Evolutionary conservation across 1,139 yeast species (phyloP).

Genomic region (Tardiomyces blankii): DNA sequence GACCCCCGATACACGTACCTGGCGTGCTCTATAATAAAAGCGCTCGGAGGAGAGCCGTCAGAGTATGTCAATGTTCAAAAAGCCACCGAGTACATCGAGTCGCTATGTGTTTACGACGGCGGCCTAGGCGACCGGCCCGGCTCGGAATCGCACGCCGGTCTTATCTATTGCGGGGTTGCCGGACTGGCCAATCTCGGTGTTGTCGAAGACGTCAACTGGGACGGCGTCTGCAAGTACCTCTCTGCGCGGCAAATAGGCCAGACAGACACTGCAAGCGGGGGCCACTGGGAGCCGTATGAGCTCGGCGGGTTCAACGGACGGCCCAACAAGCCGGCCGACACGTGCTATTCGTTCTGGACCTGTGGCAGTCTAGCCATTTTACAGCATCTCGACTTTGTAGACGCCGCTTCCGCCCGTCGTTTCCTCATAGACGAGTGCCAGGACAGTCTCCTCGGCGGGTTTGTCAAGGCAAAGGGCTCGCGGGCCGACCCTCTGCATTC

Average conservation of each 20-base stretch:
- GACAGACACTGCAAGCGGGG: not conserved
- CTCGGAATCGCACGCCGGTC: conserved; percentile 78
- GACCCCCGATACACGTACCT: conserved; percentile 71
- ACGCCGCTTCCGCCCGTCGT: conserved; percentile 27
- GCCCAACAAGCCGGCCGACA: conserved; percentile 72
- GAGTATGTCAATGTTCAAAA: conserved; percentile 35
- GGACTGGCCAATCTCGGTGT: conserved; percentile 38
- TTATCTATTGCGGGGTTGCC: conserved; percentile 77
- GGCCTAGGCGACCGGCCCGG: conserved; percentile 44
- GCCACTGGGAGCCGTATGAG: conserved; percentile 27
- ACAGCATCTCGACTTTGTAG: conserved; percentile 25
- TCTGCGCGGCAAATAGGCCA: conserved; percentile 38
- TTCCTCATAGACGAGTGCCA: conserved; percentile 56
- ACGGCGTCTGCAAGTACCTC: conserved; percentile 44
- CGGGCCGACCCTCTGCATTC: conserved; percentile 43
- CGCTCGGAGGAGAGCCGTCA: conserved; percentile 35
- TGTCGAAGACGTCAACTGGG: conserved; percentile 23
- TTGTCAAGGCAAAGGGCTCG: conserved; percentile 51
- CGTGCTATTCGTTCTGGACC: conserved; percentile 92
- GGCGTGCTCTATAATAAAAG: conserved; percentile 51
- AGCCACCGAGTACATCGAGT: conserved; percentile 33
- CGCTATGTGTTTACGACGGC: conserved; percentile 46
- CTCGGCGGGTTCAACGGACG: conserved; percentile 85
- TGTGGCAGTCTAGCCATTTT: conserved; percentile 47
- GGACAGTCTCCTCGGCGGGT: conserved; percentile 64